Evolutionary conservation across 179 eudicot genomes (phyloP), one percentile per base, ranked within the genome.

Genomic region (Spergularia azorica): DNA sequence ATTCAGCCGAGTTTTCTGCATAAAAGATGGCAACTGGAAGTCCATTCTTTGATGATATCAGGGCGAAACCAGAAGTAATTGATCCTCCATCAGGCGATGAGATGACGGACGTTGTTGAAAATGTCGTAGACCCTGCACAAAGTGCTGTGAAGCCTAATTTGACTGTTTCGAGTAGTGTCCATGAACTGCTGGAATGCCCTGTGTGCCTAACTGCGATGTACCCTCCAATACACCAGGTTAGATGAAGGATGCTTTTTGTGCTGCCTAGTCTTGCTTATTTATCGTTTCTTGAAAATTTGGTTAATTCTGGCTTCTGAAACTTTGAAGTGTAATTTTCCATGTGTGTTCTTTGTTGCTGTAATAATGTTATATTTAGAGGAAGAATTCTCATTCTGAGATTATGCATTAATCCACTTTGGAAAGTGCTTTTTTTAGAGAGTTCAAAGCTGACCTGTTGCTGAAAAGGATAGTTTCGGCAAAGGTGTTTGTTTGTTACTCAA

Each of bases 121-220:
- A 77, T 78, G 89, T 84, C 63, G 81, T 84, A 79, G 91, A 92
- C 73, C 81, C 92, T 67, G 57, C 89, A 71, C 89, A 82, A 83
- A 86, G 36, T 83, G 76, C 86, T 57, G 51, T 66, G 60, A 95
- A 92, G 83, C 87, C 93, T 71, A 89, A 82, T 71, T 18, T 82
- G 80, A 67, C 84, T 57, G 93, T 87, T 74, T 85, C 97, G 54
- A 93, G 93, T 79, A 89, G 92, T 73, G 95, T 95, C 60, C 91
- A 89, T 61, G 97, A 95, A 74, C 87, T 95, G n/a, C 80, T 93
- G 80, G 97, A 93, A 76, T 95, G 98, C 68, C 97, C 98, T 7
- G 98, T 93, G 39, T 95, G 97, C 91, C 86, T 90, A 77, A 90
- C 87, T 87, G 93, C 97, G 55, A 95, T 95, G 98, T 95, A 93